phyloP scores from a whole-genome alignment of 1,284 basidiomycete species.

The Irpex sp. region DNA sequence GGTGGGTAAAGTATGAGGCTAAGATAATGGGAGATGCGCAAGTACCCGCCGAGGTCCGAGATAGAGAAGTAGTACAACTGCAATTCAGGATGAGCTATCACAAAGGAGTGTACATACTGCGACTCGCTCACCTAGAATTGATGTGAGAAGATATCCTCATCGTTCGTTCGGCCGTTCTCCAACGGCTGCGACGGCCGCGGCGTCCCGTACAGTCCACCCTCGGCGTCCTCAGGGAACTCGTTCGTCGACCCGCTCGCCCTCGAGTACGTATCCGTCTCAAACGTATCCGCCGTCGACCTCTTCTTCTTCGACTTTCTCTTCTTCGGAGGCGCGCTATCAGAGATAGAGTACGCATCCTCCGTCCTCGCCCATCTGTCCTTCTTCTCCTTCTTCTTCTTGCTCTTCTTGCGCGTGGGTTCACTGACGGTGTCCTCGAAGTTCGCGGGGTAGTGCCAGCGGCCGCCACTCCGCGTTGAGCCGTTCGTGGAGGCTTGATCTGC shows the following conservation, averaged over 20 bases:
- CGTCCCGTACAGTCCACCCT: constrained; percentile 59
- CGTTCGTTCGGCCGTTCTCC: constrained; percentile 21
- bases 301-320: constrained; percentile 50
- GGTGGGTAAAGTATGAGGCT: too few species aligned
- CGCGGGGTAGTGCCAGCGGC: constrained; percentile 79
- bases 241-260: constrained; percentile 42
- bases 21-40: too few species aligned
- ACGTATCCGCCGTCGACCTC: constrained; percentile 34
- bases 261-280: constrained; percentile 42
- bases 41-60: too few species aligned
- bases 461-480: constrained; percentile 30
- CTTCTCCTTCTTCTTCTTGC: constrained; percentile 67
- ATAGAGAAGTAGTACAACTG: too few species aligned
- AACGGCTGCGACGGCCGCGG: constrained; percentile 15
- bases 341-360: constrained; percentile 69
- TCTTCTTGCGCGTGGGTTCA: constrained; percentile 34
- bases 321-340: constrained; percentile 38
- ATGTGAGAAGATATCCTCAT: constrained; percentile 42
- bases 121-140: constrained; percentile 32
- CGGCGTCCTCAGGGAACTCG: constrained; percentile 69
- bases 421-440: constrained; percentile 69
- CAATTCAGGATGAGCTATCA: neutral
- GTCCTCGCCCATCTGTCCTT: constrained; percentile 83
- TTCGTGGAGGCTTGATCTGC: constrained; percentile 34
- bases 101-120: neutral